phyloP scores from a whole-genome alignment of 1,284 basidiomycete genomes.

The Coniophora puteana region DNA sequence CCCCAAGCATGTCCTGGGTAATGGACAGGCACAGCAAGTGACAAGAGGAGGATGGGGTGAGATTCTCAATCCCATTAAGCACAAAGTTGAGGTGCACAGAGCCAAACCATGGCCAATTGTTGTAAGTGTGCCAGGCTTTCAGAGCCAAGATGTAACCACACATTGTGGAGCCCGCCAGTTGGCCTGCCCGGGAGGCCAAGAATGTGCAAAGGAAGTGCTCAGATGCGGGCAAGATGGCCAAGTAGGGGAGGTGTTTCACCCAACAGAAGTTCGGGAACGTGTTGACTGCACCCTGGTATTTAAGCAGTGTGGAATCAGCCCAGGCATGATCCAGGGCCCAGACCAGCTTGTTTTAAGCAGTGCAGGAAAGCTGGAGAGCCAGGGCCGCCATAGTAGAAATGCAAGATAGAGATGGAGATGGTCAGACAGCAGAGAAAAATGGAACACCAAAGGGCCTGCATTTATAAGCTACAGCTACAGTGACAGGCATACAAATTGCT shows the following conservation, averaged over 20 bases:
- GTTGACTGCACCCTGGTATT: background rate
- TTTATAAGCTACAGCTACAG: background rate
- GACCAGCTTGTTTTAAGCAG: too few relatives aligned
- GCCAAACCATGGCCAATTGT: background rate
- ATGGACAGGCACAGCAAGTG: slow-evolving; percentile 1
- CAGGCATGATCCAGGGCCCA: background rate
- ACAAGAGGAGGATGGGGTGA: background rate
- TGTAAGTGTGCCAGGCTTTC: slow-evolving; percentile 9
- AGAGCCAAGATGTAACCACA: background rate
- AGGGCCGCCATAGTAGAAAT: background rate
- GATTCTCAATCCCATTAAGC: background rate
- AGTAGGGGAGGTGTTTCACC: background rate
- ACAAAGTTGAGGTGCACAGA: background rate
- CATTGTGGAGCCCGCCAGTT: background rate
- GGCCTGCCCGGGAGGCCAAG: background rate
- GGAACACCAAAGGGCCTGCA: background rate
- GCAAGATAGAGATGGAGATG: background rate
- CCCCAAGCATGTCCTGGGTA: background rate
- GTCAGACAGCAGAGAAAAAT: background rate
- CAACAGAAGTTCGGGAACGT: background rate
- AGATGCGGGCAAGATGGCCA: background rate
- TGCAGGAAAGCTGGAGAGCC: background rate
- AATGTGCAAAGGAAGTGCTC: slow-evolving; percentile 5
- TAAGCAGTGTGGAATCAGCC: background rate
- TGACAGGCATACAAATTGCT: background rate